Conservation (phyloP, 345 rosid species). For the Chamaenerion angustifolium region DNA sequence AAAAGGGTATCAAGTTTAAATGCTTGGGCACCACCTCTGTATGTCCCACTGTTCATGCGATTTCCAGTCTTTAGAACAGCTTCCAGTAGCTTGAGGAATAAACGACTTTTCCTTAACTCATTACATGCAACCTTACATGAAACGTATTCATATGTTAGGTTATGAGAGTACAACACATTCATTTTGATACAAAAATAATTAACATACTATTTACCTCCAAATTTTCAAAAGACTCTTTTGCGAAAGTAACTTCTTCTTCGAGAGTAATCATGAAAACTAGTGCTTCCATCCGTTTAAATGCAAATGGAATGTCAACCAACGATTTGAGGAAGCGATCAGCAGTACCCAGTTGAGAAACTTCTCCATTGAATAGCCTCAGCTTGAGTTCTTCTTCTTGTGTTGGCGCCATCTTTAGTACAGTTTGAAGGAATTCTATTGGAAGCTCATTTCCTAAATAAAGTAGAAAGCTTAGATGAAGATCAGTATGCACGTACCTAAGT, state of each 20-base stretch:
- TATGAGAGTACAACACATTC: too few species aligned
- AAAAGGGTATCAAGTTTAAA: constrained; percentile 98
- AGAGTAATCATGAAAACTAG: constrained; percentile 78
- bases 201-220: constrained; percentile 68
- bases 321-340: constrained; percentile 92
- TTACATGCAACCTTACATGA: constrained; percentile 61
- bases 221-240: constrained; percentile 61
- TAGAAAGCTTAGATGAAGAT: constrained; percentile 12
- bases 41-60: constrained; percentile 96
- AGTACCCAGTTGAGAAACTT: constrained; percentile 65
- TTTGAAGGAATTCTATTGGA: constrained; percentile 69
- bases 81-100: constrained; percentile 91
- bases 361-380: constrained; percentile 74
- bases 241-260: constrained; percentile 56
- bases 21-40: constrained; percentile 93
- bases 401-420: constrained; percentile 87
- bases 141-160: too few species aligned
- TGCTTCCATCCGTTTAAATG: constrained; percentile 76
- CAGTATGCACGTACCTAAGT: too few species aligned
- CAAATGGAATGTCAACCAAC: constrained; percentile 73
- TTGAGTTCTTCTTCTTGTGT: constrained; percentile 89
- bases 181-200: too few species aligned
- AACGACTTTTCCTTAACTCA: constrained; percentile 66
- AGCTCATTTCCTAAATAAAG: constrained; percentile 75
- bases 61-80: constrained; percentile 99